Evolutionary conservation across 306 rosid genomes (phyloP).

Genomic region (Prunus davidiana): DNA sequence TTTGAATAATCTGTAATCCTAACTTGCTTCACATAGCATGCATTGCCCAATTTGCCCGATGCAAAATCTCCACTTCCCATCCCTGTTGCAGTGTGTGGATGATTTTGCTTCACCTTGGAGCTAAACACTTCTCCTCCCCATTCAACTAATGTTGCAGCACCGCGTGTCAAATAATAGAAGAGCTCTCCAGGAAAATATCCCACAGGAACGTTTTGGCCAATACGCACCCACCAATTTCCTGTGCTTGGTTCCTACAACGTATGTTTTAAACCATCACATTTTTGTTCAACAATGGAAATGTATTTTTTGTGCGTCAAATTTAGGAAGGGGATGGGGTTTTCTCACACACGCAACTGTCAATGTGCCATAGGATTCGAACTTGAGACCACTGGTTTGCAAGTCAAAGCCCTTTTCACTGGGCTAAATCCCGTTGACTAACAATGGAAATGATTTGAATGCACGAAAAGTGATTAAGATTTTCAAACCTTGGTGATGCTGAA

Average conservation of each 20-base stretch:
- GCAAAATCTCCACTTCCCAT: conserved; percentile 70
- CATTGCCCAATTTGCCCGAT: neutral
- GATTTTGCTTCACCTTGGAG: conserved; percentile 23
- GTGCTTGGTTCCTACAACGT: conserved; percentile 27
- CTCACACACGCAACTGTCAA: too few relatives aligned
- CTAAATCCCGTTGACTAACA: too few relatives aligned
- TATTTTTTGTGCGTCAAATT: too few relatives aligned
- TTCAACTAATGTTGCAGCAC: conserved; percentile 50
- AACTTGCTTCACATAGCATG: conserved; percentile 36
- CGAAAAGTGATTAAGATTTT: neutral
- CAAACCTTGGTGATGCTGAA: conserved; percentile 43
- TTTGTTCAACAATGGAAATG: too few relatives aligned
- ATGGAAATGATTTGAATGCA: too few relatives aligned
- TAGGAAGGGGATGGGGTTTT: too few relatives aligned
- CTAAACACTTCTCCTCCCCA: conserved; percentile 80
- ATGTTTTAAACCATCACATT: neutral
- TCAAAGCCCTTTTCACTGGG: too few relatives aligned
- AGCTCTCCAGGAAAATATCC: conserved; percentile 57
- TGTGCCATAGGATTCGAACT: too few relatives aligned
- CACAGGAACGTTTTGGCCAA: neutral
- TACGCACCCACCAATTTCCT: conserved; percentile 61
- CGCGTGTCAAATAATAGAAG: conserved; percentile 15
- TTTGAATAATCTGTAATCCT: conserved; percentile 48
- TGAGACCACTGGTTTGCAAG: too few relatives aligned
- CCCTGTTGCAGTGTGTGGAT: conserved; percentile 54